Conservation (phyloP, 306 rosid species). For the Glycyrrhiza uralensis region DNA sequence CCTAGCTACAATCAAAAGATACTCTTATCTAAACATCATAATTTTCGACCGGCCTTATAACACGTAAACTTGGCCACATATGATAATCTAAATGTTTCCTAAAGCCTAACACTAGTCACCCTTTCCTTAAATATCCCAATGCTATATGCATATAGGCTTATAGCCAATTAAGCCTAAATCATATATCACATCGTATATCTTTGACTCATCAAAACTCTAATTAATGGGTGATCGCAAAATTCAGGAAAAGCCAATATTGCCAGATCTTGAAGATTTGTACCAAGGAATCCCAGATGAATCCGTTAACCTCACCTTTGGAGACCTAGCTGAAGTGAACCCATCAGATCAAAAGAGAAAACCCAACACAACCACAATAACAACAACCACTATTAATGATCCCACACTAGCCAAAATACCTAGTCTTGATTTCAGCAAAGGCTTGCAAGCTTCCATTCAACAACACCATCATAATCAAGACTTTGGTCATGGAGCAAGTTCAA, state of each 20-base stretch:
- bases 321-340: constrained; percentile 47
- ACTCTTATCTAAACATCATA: not conserved
- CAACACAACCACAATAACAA: not conserved
- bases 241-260: constrained; percentile 46
- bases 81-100: constrained; percentile 35
- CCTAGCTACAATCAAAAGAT: too few species aligned
- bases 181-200: not conserved
- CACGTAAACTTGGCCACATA: not conserved
- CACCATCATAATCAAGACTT: not conserved
- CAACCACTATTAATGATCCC: not conserved
- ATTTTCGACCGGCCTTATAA: constrained; percentile 35
- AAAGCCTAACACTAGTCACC: too few species aligned
- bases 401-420: constrained; percentile 49
- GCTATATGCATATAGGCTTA: not conserved
- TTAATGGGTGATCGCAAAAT: constrained; percentile 44
- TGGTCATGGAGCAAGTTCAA: not conserved
- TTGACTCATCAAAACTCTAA: not conserved
- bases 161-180: not conserved
- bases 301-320: constrained; percentile 72
- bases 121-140: constrained; percentile 14
- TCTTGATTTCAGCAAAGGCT: constrained; percentile 61
- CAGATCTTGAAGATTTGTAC: constrained; percentile 70
- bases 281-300: constrained; percentile 83
- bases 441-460: constrained; percentile 36
- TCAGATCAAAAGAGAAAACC: constrained; percentile 29